These are phyloP conservation scores for Pseudomonodictys pantanalensis DNA, from an alignment of 495 filamentous ascomycete genomes.

Conservation along the genomic window DNA sequence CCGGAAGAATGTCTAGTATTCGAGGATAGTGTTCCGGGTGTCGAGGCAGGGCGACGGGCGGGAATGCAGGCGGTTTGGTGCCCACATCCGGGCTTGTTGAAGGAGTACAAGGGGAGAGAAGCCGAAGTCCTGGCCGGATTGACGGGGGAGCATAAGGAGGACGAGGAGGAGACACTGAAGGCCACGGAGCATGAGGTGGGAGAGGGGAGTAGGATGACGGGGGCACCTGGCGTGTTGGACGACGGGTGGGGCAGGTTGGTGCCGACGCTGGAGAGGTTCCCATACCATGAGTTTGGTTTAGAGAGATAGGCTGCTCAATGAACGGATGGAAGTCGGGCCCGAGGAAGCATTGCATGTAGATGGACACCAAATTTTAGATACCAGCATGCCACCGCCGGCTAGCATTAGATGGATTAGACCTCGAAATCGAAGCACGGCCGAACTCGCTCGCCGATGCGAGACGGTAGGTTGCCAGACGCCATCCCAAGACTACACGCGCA, in stretches of 20 bases:
- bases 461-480: too few relatives aligned
- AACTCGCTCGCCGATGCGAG: too few relatives aligned
- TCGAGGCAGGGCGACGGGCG: constrained; percentile 84
- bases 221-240: constrained; percentile 51
- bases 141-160: constrained; percentile 63
- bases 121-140: constrained; percentile 78
- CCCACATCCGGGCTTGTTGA: constrained; percentile 76
- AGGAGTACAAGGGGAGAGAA: constrained; percentile 72
- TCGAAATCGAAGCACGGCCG: too few relatives aligned
- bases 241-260: constrained; percentile 74
- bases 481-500: too few relatives aligned
- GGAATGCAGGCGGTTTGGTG: constrained; percentile 96
- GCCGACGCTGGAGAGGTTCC: constrained; percentile 63
- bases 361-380: too few relatives aligned
- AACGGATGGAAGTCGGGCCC: too few relatives aligned
- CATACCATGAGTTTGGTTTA: constrained; percentile 65
- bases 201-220: constrained; percentile 38
- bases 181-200: constrained; percentile 45
- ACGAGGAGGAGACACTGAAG: constrained; percentile 49
- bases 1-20: constrained; percentile 94
- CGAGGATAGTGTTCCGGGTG: constrained; percentile 89
- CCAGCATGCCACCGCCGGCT: too few relatives aligned
- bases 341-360: too few relatives aligned
- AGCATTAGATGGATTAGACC: too few relatives aligned
- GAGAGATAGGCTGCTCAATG: too few relatives aligned